These are phyloP conservation scores for Fraxinus excelsior DNA, from an alignment of 257 asterid genomes.

Conservation along the genomic window DNA sequence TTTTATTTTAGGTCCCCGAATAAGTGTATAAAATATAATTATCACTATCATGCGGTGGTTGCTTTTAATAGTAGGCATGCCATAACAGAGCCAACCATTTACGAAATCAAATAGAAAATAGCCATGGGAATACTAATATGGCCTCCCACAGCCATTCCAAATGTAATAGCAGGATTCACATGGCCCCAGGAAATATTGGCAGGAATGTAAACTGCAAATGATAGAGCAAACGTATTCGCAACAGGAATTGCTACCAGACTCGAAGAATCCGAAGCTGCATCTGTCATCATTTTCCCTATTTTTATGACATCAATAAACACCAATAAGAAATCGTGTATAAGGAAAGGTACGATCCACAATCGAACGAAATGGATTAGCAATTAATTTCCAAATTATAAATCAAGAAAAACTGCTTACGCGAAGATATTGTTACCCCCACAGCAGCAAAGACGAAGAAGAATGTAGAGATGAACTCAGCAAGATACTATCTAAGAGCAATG, in stretches of 20 bases:
- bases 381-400: neutral
- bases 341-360: no score
- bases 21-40: no score
- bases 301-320: neutral
- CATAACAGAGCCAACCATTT: conserved; percentile 70
- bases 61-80: conserved; percentile 71
- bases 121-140: conserved; percentile 65
- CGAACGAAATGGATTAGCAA: no score
- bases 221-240: conserved; percentile 59
- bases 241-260: conserved; percentile 51
- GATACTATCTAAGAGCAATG: conserved; percentile 68
- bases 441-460: conserved; percentile 78
- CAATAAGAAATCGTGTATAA: neutral
- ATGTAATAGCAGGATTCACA: conserved; percentile 85
- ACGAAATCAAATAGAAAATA: conserved; percentile 63
- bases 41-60: conserved; percentile 44
- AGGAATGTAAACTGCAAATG: conserved; percentile 61
- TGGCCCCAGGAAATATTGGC: conserved; percentile 80
- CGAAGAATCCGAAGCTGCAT: conserved; percentile 41
- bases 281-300: conserved; percentile 52
- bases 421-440: conserved; percentile 64
- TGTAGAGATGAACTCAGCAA: conserved; percentile 86
- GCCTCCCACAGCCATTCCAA: conserved; percentile 77
- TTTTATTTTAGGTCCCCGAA: no score
- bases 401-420: conserved; percentile 34